Evolutionary conservation across 257 asterid species (phyloP).

Genomic region (Plantago ovata): DNA sequence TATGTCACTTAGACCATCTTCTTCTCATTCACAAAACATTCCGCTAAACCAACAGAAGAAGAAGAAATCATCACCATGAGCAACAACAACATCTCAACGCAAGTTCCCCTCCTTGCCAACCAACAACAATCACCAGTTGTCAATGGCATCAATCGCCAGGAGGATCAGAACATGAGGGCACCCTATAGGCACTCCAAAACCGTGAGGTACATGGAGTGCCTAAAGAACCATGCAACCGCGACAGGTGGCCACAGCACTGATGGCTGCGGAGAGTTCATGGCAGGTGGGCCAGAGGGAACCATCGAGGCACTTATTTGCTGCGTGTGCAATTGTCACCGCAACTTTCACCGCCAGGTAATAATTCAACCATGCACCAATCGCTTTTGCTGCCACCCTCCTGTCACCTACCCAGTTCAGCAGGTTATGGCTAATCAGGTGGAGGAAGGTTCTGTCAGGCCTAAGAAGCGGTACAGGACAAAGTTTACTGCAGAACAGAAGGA

Average conservation of each 20-base stretch:
- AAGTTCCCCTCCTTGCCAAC: not conserved
- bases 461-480: conserved; percentile 50
- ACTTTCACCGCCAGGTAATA: conserved; percentile 27
- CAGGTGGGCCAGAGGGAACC: conserved; percentile 31
- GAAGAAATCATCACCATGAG: not conserved
- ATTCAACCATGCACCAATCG: not conserved
- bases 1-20: not conserved
- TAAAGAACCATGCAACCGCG: conserved; percentile 43
- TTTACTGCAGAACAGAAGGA: conserved; percentile 52
- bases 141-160: not conserved
- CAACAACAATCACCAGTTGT: not conserved
- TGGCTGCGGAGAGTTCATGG: conserved; percentile 45
- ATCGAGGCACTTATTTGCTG: conserved; percentile 36
- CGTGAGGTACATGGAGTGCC: conserved; percentile 39
- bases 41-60: not conserved
- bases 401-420: not conserved
- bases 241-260: conserved; percentile 34
- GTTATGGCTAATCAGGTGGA: not conserved
- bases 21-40: not conserved
- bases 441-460: not conserved
- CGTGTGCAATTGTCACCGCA: conserved; percentile 42
- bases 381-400: not conserved
- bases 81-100: not conserved
- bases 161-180: not conserved
- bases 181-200: not conserved